Evolutionary conservation across 2,329 filamentous ascomycete genomes (phyloP).

Genomic region (Fusarium scirpi): DNA sequence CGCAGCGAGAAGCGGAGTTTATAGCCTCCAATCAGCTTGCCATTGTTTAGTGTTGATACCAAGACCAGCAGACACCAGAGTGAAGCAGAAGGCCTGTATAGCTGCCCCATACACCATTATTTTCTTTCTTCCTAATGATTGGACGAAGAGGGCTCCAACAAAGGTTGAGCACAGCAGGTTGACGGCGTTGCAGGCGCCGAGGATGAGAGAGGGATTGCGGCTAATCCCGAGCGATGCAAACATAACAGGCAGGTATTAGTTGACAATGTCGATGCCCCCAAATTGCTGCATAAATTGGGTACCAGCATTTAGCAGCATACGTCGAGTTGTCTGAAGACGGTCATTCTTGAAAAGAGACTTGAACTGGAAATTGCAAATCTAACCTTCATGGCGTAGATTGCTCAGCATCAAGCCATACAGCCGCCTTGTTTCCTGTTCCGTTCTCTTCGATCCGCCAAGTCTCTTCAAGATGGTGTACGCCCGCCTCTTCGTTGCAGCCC

Average conservation of each 20-base stretch:
- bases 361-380: not conserved
- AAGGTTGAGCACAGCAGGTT: conserved; percentile 10
- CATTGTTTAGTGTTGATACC: not conserved
- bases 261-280: conserved; percentile 28
- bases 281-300: conserved; percentile 32
- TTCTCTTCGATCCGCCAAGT: not conserved
- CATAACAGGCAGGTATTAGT: conserved; percentile 22
- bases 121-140: conserved; percentile 13
- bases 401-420: conserved; percentile 1
- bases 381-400: conserved; percentile 1
- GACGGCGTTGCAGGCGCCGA: conserved; percentile 18
- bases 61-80: conserved; percentile 1
- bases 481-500: not conserved
- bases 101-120: conserved; percentile 12
- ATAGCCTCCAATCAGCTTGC: not conserved
- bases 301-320: conserved; percentile 24
- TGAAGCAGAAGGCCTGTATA: conserved; percentile 7
- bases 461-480: conserved; percentile 3
- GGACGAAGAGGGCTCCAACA: conserved; percentile 3
- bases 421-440: conserved; percentile 4
- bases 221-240: conserved; percentile 5
- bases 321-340: conserved; percentile 14
- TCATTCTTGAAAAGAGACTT: conserved; percentile 18
- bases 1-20: not conserved
- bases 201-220: conserved; percentile 12